Evolutionary conservation across 1,284 basidiomycete species (phyloP).

Genomic region (Salmacisia buchloeana): DNA sequence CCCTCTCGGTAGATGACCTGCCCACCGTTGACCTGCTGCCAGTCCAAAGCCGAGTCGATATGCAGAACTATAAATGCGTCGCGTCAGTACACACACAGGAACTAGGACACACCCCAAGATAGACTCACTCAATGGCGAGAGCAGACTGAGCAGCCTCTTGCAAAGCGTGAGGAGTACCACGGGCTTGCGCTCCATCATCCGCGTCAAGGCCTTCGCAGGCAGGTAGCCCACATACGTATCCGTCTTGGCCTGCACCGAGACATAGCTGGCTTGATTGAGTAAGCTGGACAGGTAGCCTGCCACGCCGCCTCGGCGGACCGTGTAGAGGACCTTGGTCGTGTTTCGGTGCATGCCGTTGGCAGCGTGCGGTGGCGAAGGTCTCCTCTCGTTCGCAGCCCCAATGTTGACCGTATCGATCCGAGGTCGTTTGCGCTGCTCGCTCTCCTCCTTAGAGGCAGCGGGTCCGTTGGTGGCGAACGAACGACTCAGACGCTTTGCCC

Average conservation of each 20-base stretch:
- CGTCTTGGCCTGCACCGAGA: conserved; percentile 92
- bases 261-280: conserved; percentile 85
- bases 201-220: conserved; percentile 78
- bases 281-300: conserved; percentile 95
- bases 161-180: conserved; percentile 94
- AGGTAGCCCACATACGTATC: conserved; percentile 95
- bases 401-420: background rate
- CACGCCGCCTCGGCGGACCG: conserved; percentile 84
- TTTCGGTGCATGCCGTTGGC: background rate
- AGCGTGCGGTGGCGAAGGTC: background rate
- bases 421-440: background rate
- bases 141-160: conserved; percentile 84
- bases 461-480: background rate
- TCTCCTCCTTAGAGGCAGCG: background rate
- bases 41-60: conserved; percentile 93
- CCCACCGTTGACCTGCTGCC: conserved; percentile 93
- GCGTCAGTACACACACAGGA: too few species aligned
- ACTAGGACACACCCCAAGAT: too few species aligned
- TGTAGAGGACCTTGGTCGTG: conserved; percentile 61
- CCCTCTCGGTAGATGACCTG: conserved; percentile 84
- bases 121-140: conserved; percentile 79
- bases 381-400: background rate
- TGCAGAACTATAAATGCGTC: conserved; percentile 71
- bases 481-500: background rate
- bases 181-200: conserved; percentile 83